Percentiles rank a stretch among this genome's conserved stretches.
Conservation (phyloP, 2,329 filamentous ascomycete genomes). For the Macrophomina pseudophaseolina region DNA sequence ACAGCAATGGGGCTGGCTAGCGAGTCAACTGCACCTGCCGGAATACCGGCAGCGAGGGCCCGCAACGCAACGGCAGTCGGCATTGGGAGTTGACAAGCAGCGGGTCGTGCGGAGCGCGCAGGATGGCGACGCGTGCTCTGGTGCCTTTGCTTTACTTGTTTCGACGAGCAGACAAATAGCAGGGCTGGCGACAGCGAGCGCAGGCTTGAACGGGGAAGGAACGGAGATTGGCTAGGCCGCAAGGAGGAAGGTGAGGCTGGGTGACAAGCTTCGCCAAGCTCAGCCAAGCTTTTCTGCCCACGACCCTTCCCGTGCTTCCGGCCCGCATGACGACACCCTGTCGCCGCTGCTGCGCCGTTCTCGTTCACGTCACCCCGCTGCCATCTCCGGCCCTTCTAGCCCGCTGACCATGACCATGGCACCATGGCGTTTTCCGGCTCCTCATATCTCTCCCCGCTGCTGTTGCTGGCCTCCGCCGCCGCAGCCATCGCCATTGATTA, state of each 20-base stretch:
- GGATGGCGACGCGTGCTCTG: not conserved
- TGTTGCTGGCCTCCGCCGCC: not conserved
- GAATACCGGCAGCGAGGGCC: not conserved
- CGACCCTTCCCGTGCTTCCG: not conserved
- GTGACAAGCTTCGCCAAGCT: constrained; percentile 21
- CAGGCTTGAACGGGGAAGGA: not conserved
- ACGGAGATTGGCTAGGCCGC: not conserved
- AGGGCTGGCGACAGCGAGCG: not conserved
- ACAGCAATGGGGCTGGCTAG: too few species aligned
- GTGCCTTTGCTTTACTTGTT: not conserved
- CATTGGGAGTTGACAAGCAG: too few species aligned
- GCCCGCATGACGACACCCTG: not conserved
- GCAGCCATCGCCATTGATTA: constrained; percentile 5
- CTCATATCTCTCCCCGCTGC: not conserved
- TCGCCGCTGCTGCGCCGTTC: not conserved
- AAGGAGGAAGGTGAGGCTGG: not conserved
- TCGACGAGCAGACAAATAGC: not conserved
- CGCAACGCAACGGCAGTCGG: not conserved
- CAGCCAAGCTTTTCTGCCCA: constrained; percentile 8
- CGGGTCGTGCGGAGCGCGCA: not conserved
- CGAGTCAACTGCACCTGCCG: not conserved
- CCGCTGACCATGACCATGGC: not conserved
- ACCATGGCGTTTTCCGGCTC: not conserved
- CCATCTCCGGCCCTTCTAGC: not conserved
- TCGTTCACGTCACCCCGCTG: not conserved